Conservation (phyloP, 2,329 filamentous ascomycete species). For the Aspergillus jensenii region DNA sequence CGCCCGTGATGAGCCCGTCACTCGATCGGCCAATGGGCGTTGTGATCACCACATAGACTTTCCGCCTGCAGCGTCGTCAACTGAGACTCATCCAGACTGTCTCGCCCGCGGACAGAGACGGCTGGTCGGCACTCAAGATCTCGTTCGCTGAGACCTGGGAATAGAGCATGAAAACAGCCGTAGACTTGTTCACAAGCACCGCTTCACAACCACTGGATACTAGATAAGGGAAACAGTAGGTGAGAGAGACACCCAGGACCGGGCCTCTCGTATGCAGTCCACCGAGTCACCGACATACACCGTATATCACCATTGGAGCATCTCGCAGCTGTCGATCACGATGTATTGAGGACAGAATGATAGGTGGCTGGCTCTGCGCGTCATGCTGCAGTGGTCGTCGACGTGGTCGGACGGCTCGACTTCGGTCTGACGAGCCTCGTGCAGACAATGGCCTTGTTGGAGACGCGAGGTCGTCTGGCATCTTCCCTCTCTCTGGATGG, state of each 20-base stretch:
- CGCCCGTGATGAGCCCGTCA: slow-evolving; percentile 18
- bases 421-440: not conserved
- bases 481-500: not conserved
- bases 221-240: too few relatives aligned
- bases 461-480: not conserved
- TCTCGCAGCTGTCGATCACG: not conserved
- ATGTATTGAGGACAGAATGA: not conserved
- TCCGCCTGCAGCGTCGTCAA: not conserved
- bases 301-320: not conserved
- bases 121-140: too few relatives aligned
- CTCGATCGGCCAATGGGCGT: not conserved
- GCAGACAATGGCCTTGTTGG: not conserved
- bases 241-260: too few relatives aligned
- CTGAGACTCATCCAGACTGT: too few relatives aligned
- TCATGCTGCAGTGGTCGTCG: not conserved
- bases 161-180: too few relatives aligned
- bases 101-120: too few relatives aligned
- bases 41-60: slow-evolving; percentile 3
- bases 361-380: not conserved
- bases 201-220: too few relatives aligned
- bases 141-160: too few relatives aligned
- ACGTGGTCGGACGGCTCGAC: not conserved
- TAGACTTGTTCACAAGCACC: too few relatives aligned
- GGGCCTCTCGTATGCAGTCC: not conserved
- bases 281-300: not conserved